Percentiles rank a stretch among this genome's conserved stretches.
phyloP scores from a whole-genome alignment of 2,329 filamentous ascomycete species.

The Incumbomyces delicatus region DNA sequence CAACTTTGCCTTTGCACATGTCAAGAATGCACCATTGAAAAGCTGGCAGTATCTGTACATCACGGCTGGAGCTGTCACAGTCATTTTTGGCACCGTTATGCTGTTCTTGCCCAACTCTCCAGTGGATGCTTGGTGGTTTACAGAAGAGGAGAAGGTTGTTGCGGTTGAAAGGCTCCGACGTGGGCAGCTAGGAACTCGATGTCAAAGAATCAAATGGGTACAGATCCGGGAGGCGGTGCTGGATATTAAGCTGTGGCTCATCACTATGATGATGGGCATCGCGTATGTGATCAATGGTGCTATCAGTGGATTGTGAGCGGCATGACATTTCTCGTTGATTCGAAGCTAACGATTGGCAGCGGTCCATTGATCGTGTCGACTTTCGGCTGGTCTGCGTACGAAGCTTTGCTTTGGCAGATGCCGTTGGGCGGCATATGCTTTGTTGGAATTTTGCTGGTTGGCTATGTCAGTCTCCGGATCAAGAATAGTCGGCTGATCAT shows the following conservation, averaged over 20 bases:
- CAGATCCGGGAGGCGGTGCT: conserved; percentile 51
- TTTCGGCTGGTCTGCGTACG: conserved; percentile 55
- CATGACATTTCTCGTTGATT: neutral
- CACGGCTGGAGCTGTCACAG: conserved; percentile 53
- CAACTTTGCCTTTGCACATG: conserved; percentile 60
- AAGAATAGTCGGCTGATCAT: conserved; percentile 56
- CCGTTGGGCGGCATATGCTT: conserved; percentile 62
- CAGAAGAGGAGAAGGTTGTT: conserved; percentile 50
- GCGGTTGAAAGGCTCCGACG: conserved; percentile 54
- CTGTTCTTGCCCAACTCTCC: conserved; percentile 58
- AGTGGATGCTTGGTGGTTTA: conserved; percentile 59
- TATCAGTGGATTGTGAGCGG: conserved; percentile 49
- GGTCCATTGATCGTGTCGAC: conserved; percentile 63
- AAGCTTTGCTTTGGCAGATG: conserved; percentile 65
- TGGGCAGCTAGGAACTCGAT: conserved; percentile 55
- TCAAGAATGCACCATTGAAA: conserved; percentile 43
- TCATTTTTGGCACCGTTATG: conserved; percentile 55
- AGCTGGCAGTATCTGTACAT: conserved; percentile 66
- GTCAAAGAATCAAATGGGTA: conserved; percentile 48
- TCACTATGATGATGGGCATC: conserved; percentile 59
- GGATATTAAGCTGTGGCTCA: conserved; percentile 55
- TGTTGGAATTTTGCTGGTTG: conserved; percentile 55
- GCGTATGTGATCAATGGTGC: conserved; percentile 63
- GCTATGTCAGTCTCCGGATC: conserved; percentile 52
- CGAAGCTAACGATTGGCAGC: conserved; percentile 1